Conservation (phyloP, 805 yeast species). For the Danielia reshetovae region DNA sequence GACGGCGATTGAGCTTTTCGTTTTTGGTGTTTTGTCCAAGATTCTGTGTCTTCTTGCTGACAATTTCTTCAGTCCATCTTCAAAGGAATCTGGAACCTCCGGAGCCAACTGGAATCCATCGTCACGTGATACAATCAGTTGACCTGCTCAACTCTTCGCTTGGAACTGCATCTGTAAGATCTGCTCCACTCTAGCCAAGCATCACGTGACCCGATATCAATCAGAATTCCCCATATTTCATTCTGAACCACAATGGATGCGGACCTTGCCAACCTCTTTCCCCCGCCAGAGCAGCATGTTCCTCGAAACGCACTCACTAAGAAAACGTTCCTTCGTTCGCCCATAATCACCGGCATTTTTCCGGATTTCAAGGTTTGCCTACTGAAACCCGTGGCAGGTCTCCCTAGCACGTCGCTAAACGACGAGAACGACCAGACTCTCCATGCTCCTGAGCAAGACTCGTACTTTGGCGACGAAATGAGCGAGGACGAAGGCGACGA, state of each 20-base stretch:
- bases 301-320: conserved; percentile 19
- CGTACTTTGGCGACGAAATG: conserved; percentile 35
- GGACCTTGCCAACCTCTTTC: neutral
- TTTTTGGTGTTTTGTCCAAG: no score
- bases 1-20: no score
- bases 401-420: conserved; percentile 30
- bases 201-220: no score
- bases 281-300: neutral
- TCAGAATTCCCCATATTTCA: neutral
- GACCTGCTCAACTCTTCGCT: no score
- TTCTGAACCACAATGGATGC: neutral
- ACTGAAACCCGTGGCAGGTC: conserved; percentile 30
- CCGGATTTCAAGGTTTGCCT: conserved; percentile 29
- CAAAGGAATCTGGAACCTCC: no score
- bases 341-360: conserved; percentile 32
- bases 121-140: no score
- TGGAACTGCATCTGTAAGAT: no score
- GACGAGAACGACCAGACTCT: conserved; percentile 36
- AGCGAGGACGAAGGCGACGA: conserved; percentile 28
- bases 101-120: no score
- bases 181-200: no score
- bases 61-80: no score
- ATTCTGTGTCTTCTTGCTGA: no score
- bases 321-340: conserved; percentile 39
- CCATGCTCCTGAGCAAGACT: conserved; percentile 30